Base-by-base conservation (phyloP, 306 rosid species). In the Alnus glutinosa region DNA sequence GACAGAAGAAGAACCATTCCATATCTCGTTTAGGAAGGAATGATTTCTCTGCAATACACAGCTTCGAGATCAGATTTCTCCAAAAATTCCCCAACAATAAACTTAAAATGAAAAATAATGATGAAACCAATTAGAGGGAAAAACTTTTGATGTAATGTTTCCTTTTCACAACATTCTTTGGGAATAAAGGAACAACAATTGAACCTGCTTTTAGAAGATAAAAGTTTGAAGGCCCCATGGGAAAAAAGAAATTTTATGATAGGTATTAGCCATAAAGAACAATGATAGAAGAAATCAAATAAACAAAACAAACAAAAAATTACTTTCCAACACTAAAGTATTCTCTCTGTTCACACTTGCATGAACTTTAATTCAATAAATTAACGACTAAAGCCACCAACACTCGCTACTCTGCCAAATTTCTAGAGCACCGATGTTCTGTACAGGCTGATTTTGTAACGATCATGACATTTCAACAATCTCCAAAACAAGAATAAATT, bases 1-100 rank as follows among this genome's bases (percentile, higher is more conserved):
- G 97, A 80, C 98, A 89, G 88, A 92, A 94, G 93, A 94, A 94
- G 74, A 92, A 94, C 98, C 98, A 94, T 66, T 94, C 98, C 98
- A 94, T 86, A 58, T 94, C 97, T 83, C 91, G 77, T 58, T 78
- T 85, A 0, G 97, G 98, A 46, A 94, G 92, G 85, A 94, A 94
- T 5, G 96, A 94, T 83, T 94, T 92, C 75, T 92, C 98, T 94
- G 88, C 89, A 77, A 55, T 66, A 34, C 52, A 77, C 37, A 39
- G 32, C 58, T 70, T 36, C 46, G 2, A 68, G 74, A 47, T 87
- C 81, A 86, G 73, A 78, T 75, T 75, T 75, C 74, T 51, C 69
- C 50, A 75, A 63, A 68, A 74, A 71, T 37, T 73, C 50, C 80
- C 68, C 8, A 70, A 30, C 50, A 70, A 47, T n/a, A 46, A 78